phyloP scores from a whole-genome alignment of 495 filamentous ascomycete species.

The Talaromyces adpressus region DNA sequence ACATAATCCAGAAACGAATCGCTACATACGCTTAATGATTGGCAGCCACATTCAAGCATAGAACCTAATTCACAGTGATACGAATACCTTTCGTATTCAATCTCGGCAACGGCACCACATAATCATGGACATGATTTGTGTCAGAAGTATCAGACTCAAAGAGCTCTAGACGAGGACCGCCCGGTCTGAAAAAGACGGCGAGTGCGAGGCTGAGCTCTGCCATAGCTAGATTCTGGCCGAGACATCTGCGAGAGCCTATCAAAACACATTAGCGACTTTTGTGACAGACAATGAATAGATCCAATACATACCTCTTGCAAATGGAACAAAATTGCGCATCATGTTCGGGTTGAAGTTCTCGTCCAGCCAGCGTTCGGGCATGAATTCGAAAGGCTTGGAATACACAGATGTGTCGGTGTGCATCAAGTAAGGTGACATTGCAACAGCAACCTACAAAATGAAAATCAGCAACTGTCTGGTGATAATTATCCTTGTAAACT shows the following conservation, averaged over 20 bases:
- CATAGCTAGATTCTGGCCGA: slow-evolving; percentile 38
- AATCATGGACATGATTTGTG: slow-evolving; percentile 4
- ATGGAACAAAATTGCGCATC: slow-evolving; percentile 30
- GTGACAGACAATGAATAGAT: background rate
- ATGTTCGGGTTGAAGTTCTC: slow-evolving; percentile 18
- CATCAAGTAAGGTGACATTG: slow-evolving; percentile 39
- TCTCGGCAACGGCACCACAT: background rate
- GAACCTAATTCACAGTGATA: background rate
- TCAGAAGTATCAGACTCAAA: slow-evolving; percentile 20
- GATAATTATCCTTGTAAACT: background rate
- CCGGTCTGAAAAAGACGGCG: slow-evolving; percentile 24
- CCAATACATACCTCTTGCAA: slow-evolving; percentile 19
- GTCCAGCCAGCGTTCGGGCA: slow-evolving; percentile 44
- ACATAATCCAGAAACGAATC: background rate
- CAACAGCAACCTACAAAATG: slow-evolving; percentile 33
- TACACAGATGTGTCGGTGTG: slow-evolving; percentile 41
- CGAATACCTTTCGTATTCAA: slow-evolving; percentile 4
- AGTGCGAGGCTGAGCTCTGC: slow-evolving; percentile 30
- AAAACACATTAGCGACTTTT: background rate
- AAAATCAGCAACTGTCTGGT: background rate
- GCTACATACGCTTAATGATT: background rate
- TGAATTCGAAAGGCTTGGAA: slow-evolving; percentile 35
- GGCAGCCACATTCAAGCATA: background rate
- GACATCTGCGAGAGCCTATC: slow-evolving; percentile 33
- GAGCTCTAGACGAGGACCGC: slow-evolving; percentile 24